Evolutionary conservation across 768 basidiomycete genomes (phyloP), one percentile per base, ranked within the genome.

Genomic region (Mycena alexandri): DNA sequence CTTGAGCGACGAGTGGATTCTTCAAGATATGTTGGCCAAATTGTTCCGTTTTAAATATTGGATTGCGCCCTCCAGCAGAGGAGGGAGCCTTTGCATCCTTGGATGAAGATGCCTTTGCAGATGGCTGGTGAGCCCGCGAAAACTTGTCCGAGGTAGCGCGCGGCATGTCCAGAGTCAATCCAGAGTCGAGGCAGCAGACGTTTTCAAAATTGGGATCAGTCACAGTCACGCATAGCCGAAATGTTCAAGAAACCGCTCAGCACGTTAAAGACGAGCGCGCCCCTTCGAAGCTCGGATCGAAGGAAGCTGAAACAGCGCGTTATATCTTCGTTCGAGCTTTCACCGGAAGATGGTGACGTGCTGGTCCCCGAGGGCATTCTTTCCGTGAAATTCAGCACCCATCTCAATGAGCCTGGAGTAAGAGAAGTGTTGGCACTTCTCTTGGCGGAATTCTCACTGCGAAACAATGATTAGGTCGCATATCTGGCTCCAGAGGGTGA

Each of bases 1-100:
- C 91, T 84, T 97, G 94, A 7, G 95, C 95, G 38, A 95, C 92
- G 65, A 90, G 86, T 6, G 94, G 92, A 78, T 95, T 99, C 80
- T 97, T 98, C 67, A 99, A 85, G 71, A 99, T 99, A 81, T 99
- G 97, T 78, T 99, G 97, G 22, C 98, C 97, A 72, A 98, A 98
- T 71, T 93, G 86, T 75, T 94, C 93, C 4, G 96, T 98, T 75
- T 98, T 96, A 85, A 95, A 96, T 65, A 96, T 91, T 0, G 95
- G 95, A 74, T 95, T 95, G n/a, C 89, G 87, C 70, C 80, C 82
- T 43, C 87, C 85, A 60, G 82, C 81, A 5, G 84, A 80, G 12
- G 76, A 68, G 2, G 81, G 78, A 8, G 78, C 77, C 52, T 79
- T 82, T 5, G 81, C 75, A 47, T 83, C 83, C 58, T 84, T 82